Percentiles rank a stretch among this genome's conserved stretches.
Evolutionary conservation across 768 basidiomycete species (phyloP).

Genomic region (Amylocystis lapponica): DNA sequence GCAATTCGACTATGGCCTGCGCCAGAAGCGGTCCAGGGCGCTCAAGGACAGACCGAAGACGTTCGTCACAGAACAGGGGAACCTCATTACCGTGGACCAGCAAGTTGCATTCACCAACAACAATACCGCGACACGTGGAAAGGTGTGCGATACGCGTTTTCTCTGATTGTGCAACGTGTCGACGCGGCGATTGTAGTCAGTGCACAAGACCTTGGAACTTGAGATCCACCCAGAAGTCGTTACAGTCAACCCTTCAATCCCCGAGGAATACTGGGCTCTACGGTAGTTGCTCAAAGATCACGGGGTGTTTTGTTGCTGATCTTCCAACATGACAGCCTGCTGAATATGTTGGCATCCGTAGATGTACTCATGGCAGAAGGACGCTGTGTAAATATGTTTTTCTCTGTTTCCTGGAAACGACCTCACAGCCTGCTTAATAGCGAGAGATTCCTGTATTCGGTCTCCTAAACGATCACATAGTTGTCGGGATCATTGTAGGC

Average conservation of each 20-base stretch:
- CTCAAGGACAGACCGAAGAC: slow-evolving; percentile 45
- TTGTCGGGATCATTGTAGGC: slow-evolving; percentile 72
- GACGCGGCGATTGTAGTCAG: slow-evolving; percentile 37
- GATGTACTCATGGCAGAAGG: slow-evolving; percentile 42
- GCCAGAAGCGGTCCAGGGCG: slow-evolving; percentile 47
- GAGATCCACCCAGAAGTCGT: slow-evolving; percentile 60
- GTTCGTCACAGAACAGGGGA: slow-evolving; percentile 54
- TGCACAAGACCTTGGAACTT: slow-evolving; percentile 74
- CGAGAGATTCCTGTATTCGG: slow-evolving; percentile 86
- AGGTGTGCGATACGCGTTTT: slow-evolving; percentile 31
- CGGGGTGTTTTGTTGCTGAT: no score
- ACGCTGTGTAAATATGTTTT: slow-evolving; percentile 38
- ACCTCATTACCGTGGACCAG: slow-evolving; percentile 49
- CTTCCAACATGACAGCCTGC: slow-evolving; percentile 40
- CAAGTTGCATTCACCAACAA: slow-evolving; percentile 52
- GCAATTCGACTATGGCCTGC: slow-evolving; percentile 71
- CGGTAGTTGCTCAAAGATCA: slow-evolving; percentile 37
- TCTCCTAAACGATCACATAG: slow-evolving; percentile 54
- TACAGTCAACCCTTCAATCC: slow-evolving; percentile 40
- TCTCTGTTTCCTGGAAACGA: slow-evolving; percentile 2
- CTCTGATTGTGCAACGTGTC: neutral
- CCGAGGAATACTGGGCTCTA: slow-evolving; percentile 77
- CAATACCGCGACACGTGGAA: slow-evolving; percentile 44
- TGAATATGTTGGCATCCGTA: slow-evolving; percentile 70
- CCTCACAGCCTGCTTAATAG: no score